Conservation (phyloP, 2,329 filamentous ascomycete species). For the Periconia sp. region DNA sequence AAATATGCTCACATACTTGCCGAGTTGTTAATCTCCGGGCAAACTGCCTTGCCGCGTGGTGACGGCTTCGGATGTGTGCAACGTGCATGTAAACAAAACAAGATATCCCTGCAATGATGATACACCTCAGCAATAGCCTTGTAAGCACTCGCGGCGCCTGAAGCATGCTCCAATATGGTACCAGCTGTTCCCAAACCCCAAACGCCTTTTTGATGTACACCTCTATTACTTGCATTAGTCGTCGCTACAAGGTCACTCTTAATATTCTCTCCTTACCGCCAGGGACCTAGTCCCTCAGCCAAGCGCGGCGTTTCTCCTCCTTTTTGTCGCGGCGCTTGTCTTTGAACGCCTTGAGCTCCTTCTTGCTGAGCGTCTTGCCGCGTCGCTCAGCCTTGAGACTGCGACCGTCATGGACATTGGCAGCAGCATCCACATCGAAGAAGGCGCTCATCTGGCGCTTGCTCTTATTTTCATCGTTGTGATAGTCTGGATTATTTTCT, state of each 20-base stretch:
- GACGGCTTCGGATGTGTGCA: too few species aligned
- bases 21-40: too few species aligned
- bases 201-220: constrained; percentile 14
- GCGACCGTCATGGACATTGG: constrained; percentile 86
- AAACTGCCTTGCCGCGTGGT: too few species aligned
- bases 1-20: too few species aligned
- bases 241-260: constrained; percentile 23
- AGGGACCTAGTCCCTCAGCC: constrained; percentile 76
- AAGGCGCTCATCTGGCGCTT: constrained; percentile 88
- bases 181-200: neutral
- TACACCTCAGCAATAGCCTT: neutral
- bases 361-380: constrained; percentile 81
- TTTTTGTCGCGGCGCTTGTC: constrained; percentile 88
- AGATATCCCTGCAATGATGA: neutral
- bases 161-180: neutral
- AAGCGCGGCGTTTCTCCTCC: constrained; percentile 91
- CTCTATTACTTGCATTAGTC: constrained; percentile 34
- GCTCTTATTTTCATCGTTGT: constrained; percentile 87
- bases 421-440: constrained; percentile 94
- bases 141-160: neutral
- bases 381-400: constrained; percentile 91
- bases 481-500: constrained; percentile 72
- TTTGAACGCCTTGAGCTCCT: constrained; percentile 89
- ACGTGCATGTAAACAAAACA: neutral
- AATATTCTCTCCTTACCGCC: constrained; percentile 37